Conservation (phyloP, 2,329 filamentous ascomycete species). For the Beauveria sp. region DNA sequence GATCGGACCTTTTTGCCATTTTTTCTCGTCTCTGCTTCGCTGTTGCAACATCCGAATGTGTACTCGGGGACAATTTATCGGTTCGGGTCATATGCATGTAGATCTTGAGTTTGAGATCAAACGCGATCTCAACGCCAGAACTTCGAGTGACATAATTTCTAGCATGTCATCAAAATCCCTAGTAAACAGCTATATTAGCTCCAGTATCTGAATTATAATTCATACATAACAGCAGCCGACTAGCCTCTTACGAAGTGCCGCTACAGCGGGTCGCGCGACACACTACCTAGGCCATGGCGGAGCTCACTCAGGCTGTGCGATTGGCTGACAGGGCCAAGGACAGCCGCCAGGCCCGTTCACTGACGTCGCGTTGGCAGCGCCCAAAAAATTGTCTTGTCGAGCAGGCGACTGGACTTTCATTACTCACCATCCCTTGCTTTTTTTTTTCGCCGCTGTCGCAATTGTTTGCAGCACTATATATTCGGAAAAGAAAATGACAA, state of each 20-base stretch:
- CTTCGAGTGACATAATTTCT: too few species aligned
- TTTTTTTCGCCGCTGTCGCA: not conserved
- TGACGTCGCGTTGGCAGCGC: slow-evolving; percentile 6
- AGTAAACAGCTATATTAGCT: not conserved
- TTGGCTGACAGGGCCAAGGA: not conserved
- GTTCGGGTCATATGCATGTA: too few species aligned
- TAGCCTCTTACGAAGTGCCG: not conserved
- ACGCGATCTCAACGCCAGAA: too few species aligned
- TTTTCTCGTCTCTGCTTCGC: too few species aligned
- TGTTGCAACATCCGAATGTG: too few species aligned
- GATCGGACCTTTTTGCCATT: too few species aligned
- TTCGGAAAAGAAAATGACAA: slow-evolving; percentile 28
- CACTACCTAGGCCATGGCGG: not conserved
- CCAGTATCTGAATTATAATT: not conserved
- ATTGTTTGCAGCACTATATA: not conserved
- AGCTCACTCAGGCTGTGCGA: not conserved
- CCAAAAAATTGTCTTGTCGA: not conserved
- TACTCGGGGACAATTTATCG: too few species aligned
- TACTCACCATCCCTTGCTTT: not conserved
- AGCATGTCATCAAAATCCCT: too few species aligned
- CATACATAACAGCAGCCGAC: too few species aligned
- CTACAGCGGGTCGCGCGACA: not conserved
- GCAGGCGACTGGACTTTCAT: not conserved
- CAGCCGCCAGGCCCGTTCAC: slow-evolving; percentile 1
- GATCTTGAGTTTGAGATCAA: too few species aligned